Conservation (phyloP, 2,329 filamentous ascomycete species). For the Aspergillus puulaauensis region DNA sequence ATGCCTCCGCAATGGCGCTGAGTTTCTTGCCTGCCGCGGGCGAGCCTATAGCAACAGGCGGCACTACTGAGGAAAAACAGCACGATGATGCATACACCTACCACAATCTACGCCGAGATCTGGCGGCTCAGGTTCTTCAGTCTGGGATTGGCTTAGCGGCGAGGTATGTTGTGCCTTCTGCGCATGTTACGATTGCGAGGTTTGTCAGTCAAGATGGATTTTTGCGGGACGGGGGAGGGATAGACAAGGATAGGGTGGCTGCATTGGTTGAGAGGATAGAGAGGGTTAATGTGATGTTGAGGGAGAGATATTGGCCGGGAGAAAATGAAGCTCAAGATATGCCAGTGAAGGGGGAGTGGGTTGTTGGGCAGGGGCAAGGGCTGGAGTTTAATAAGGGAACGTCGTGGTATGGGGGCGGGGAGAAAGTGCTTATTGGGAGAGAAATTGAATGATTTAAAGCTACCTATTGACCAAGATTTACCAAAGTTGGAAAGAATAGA, state of each 20-base stretch:
- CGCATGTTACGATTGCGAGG: conserved; percentile 82
- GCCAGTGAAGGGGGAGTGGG: conserved; percentile 67
- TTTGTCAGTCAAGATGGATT: conserved; percentile 70
- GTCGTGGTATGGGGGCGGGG: conserved; percentile 85
- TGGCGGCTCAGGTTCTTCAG: conserved; percentile 62
- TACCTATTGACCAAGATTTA: neutral
- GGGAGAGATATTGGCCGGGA: conserved; percentile 67
- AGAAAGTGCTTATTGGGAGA: conserved; percentile 60
- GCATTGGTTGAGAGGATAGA: conserved; percentile 71
- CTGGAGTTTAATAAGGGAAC: conserved; percentile 72
- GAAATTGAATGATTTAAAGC: conserved; percentile 40
- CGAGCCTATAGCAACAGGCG: conserved; percentile 42
- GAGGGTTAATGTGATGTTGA: conserved; percentile 72
- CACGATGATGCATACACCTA: conserved; percentile 74
- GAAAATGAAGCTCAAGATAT: conserved; percentile 39
- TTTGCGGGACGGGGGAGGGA: conserved; percentile 26
- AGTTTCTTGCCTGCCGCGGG: conserved; percentile 80
- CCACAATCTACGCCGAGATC: conserved; percentile 81
- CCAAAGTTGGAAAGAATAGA: neutral
- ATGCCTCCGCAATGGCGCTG: conserved; percentile 79
- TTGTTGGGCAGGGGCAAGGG: conserved; percentile 81
- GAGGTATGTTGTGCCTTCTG: conserved; percentile 84
- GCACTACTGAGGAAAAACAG: neutral
- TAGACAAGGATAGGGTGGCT: conserved; percentile 55
- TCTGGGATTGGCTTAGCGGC: conserved; percentile 71